Conservation (phyloP, 768 basidiomycete species). For the Tricholomella constricta region DNA sequence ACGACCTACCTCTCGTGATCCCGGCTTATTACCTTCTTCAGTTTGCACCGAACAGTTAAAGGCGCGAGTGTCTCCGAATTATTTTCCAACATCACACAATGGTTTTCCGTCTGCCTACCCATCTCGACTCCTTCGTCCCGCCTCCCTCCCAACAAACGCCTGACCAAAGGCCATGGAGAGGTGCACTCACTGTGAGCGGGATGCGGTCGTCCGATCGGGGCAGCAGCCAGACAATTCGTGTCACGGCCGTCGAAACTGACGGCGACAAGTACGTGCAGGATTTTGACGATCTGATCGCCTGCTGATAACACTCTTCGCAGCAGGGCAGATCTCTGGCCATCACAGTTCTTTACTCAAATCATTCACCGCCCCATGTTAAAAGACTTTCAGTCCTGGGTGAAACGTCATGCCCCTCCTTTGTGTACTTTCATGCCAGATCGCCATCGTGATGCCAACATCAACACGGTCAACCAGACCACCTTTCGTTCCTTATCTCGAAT, state of each 20-base stretch:
- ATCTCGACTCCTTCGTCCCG: conserved; percentile 60
- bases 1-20: conserved; percentile 19
- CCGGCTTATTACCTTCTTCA: conserved; percentile 19
- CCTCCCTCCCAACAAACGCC: conserved; percentile 49
- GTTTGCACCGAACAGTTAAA: conserved; percentile 40
- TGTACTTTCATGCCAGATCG: conserved; percentile 68
- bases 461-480: conserved; percentile 51
- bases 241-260: conserved; percentile 70
- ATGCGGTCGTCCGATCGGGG: conserved; percentile 48
- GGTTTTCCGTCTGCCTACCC: conserved; percentile 65
- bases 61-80: conserved; percentile 26
- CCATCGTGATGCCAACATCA: conserved; percentile 48
- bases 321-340: conserved; percentile 60
- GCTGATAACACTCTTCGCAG: conserved; percentile 35
- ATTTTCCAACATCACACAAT: conserved; percentile 40
- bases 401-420: conserved; percentile 46
- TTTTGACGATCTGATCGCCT: conserved; percentile 13
- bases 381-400: conserved; percentile 56
- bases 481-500: conserved; percentile 58
- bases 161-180: conserved; percentile 57
- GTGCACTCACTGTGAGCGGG: conserved; percentile 52
- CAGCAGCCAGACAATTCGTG: conserved; percentile 52
- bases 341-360: conserved; percentile 45
- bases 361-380: conserved; percentile 41
- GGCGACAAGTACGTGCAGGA: conserved; percentile 61